These are phyloP conservation scores for Chalaropsis thielavioides DNA, from an alignment of 2,329 filamentous ascomycete genomes.

Conservation along the genomic window DNA sequence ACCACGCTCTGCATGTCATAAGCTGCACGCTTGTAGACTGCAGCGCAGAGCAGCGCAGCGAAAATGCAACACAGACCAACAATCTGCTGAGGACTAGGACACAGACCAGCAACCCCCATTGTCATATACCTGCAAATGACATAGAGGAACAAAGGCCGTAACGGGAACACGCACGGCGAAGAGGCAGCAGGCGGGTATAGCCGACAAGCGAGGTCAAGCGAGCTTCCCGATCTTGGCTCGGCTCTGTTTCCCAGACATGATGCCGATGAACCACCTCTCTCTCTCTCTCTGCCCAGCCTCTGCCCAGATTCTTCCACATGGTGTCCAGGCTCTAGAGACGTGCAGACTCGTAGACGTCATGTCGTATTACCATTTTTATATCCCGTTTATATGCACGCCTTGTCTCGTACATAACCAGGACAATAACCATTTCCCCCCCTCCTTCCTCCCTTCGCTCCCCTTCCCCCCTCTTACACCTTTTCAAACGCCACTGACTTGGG, in stretches of 20 bases:
- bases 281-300: too few relatives aligned
- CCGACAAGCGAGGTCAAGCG: not conserved
- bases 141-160: not conserved
- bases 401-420: too few relatives aligned
- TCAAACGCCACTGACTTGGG: slow-evolving; percentile 72
- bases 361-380: not conserved
- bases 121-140: not conserved
- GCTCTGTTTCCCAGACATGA: not conserved
- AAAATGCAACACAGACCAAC: not conserved
- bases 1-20: not conserved
- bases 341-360: not conserved
- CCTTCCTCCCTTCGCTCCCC: not conserved
- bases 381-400: not conserved
- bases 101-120: not conserved
- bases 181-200: not conserved
- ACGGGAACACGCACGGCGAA: not conserved
- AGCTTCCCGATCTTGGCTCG: not conserved
- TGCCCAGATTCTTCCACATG: not conserved
- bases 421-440: too few relatives aligned
- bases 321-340: not conserved
- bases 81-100: not conserved
- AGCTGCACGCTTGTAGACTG: not conserved
- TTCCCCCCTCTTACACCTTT: slow-evolving; percentile 17
- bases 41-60: not conserved
- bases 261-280: not conserved